Evolutionary conservation across 2,329 filamentous ascomycete species (phyloP).

Genomic region (Claviceps humidiphila): DNA sequence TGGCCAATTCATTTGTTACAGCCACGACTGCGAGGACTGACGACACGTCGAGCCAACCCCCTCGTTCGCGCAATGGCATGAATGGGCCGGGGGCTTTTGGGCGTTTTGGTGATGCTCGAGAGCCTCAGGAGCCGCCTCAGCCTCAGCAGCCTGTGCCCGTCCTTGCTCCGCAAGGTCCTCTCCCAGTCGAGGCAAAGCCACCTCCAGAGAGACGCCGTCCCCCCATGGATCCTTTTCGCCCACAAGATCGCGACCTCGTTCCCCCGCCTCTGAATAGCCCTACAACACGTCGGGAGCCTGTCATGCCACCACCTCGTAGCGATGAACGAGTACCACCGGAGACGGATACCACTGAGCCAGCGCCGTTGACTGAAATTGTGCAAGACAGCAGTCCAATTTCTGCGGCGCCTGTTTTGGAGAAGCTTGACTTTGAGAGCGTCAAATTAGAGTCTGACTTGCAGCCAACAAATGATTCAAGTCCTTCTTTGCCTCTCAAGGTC

Average conservation of each 20-base stretch:
- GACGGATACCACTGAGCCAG: conserved; percentile 23
- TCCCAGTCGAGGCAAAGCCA: conserved; percentile 24
- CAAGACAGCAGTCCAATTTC: conserved; percentile 15
- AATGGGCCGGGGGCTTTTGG: conserved; percentile 24
- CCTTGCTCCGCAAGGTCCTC: not conserved
- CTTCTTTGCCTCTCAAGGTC: conserved; percentile 14
- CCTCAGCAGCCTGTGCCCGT: conserved; percentile 7
- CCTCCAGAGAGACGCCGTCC: conserved; percentile 53
- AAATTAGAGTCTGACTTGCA: conserved; percentile 4
- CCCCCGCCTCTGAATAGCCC: conserved; percentile 45
- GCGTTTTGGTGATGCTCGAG: conserved; percentile 19
- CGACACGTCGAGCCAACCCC: conserved; percentile 35
- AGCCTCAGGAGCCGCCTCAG: conserved; percentile 8
- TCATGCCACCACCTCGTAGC: conserved; percentile 37
- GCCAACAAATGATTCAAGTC: conserved; percentile 9
- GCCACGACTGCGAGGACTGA: conserved; percentile 29
- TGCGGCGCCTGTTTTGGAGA: conserved; percentile 11
- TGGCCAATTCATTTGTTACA: conserved; percentile 29
- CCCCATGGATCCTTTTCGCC: conserved; percentile 48
- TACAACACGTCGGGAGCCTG: conserved; percentile 29
- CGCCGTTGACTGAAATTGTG: not conserved
- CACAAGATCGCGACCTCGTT: conserved; percentile 41
- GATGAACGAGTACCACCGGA: conserved; percentile 33
- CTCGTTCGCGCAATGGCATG: conserved; percentile 40
- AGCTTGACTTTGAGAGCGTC: conserved; percentile 4